phyloP scores from a whole-genome alignment of 1,139 yeast genomes.

The Casaregolazyma suthepensis region DNA sequence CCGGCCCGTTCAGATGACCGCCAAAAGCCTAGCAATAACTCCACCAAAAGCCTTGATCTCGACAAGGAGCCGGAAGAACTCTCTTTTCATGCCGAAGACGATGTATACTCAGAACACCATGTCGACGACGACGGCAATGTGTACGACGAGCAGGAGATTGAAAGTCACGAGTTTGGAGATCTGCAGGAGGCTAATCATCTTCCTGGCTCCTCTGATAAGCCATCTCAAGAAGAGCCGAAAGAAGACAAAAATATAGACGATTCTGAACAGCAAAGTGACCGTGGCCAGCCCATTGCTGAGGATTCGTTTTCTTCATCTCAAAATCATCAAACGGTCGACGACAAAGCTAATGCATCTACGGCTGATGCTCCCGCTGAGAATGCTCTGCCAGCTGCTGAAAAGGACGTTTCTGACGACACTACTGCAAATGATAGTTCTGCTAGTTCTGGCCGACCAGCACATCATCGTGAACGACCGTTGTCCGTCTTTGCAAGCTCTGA shows the following conservation, averaged over 20 bases:
- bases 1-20: not conserved
- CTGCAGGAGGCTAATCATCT: not conserved
- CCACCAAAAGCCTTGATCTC: not conserved
- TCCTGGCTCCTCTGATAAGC: not conserved
- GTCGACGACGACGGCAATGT: not conserved
- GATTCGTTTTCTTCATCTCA: not conserved
- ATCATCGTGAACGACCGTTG: constrained; percentile 1
- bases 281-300: not conserved
- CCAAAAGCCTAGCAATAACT: not conserved
- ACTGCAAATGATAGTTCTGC: not conserved
- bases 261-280: not conserved
- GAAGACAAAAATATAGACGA: not conserved
- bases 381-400: too few species aligned
- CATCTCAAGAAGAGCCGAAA: too few species aligned
- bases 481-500: constrained; percentile 7
- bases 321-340: not conserved
- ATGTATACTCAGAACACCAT: constrained; percentile 2
- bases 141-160: not conserved
- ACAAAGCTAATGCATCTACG: too few species aligned
- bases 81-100: constrained; percentile 3
- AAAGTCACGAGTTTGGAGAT: not conserved
- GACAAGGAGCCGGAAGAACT: constrained; percentile 6
- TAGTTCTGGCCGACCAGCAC: not conserved
- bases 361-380: too few species aligned
- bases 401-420: not conserved